phyloP scores from a whole-genome alignment of 495 filamentous ascomycete species.

The Xylaria telfairii region DNA sequence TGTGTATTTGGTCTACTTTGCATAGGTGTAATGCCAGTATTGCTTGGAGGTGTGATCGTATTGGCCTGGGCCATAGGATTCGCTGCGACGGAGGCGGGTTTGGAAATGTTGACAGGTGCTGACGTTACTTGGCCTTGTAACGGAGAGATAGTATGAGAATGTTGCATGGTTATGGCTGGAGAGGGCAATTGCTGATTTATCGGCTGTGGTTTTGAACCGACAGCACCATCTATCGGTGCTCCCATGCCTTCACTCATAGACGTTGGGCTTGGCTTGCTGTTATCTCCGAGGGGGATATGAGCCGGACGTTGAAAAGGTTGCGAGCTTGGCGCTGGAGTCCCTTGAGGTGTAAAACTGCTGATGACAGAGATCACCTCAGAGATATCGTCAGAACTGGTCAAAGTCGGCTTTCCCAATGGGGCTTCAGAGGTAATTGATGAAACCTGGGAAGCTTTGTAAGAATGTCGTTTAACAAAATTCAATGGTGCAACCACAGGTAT shows the following conservation, averaged over 20 bases:
- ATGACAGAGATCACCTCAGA: constrained; percentile 17
- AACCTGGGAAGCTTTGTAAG: neutral
- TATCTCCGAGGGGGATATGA: constrained; percentile 14
- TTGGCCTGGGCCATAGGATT: neutral
- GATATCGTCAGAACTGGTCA: constrained; percentile 2
- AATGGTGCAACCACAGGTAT: constrained; percentile 8
- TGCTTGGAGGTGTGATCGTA: neutral
- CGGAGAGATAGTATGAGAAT: neutral
- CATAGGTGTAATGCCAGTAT: neutral
- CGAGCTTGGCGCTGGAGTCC: neutral
- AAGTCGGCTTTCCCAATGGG: neutral
- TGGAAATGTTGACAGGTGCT: neutral
- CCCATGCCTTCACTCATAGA: neutral
- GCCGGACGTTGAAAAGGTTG: neutral
- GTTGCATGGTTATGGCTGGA: constrained; percentile 9
- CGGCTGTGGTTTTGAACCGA: neutral
- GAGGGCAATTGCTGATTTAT: neutral
- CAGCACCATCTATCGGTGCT: too few relatives aligned
- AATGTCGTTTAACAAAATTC: constrained; percentile 17
- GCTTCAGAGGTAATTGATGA: constrained; percentile 15
- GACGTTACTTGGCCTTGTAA: neutral
- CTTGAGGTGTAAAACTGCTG: constrained; percentile 16
- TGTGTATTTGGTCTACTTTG: constrained; percentile 6
- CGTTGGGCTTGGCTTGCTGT: neutral
- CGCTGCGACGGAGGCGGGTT: neutral